Evolutionary conservation across 768 basidiomycete species (phyloP).

Genomic region (Gloeopeniophorella convolvens): DNA sequence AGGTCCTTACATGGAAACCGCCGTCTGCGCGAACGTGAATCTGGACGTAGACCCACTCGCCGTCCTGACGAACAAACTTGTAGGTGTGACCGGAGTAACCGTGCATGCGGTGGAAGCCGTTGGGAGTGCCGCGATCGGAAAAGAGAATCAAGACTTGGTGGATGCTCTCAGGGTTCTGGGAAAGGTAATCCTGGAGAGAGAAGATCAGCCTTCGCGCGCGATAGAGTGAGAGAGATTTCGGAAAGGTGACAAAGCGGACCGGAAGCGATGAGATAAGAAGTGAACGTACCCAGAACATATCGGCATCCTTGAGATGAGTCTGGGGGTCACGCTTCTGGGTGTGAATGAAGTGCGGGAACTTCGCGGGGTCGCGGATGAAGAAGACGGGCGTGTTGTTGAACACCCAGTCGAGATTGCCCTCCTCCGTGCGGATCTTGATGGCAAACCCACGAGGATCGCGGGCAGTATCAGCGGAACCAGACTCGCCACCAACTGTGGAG

Average conservation of each 20-base stretch:
- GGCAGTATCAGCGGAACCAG: constrained; percentile 85
- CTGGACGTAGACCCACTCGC: constrained; percentile 81
- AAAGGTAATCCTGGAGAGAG: constrained; percentile 70
- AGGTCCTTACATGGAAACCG: constrained; percentile 63
- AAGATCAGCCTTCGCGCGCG: not conserved
- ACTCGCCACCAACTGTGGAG: constrained; percentile 89
- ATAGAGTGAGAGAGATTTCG: not conserved
- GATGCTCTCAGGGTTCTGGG: constrained; percentile 82
- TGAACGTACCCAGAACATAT: constrained; percentile 69
- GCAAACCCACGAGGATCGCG: constrained; percentile 95
- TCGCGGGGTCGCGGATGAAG: constrained; percentile 80
- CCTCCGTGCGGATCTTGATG: constrained; percentile 78
- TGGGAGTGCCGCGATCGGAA: constrained; percentile 93
- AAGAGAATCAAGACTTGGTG: constrained; percentile 88
- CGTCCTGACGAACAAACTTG: constrained; percentile 82
- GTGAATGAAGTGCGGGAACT: constrained; percentile 94
- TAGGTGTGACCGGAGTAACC: constrained; percentile 93
- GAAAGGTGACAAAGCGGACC: not conserved
- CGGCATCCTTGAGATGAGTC: constrained; percentile 83
- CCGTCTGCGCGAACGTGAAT: constrained; percentile 73
- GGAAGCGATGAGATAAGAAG: not conserved
- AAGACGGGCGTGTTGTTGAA: constrained; percentile 91
- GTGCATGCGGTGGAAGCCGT: constrained; percentile 81
- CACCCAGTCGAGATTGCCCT: constrained; percentile 92
- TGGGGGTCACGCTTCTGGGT: constrained; percentile 89